Conservation (phyloP, 139 green algal species). For the Pseudopediastrum boryanum region DNA sequence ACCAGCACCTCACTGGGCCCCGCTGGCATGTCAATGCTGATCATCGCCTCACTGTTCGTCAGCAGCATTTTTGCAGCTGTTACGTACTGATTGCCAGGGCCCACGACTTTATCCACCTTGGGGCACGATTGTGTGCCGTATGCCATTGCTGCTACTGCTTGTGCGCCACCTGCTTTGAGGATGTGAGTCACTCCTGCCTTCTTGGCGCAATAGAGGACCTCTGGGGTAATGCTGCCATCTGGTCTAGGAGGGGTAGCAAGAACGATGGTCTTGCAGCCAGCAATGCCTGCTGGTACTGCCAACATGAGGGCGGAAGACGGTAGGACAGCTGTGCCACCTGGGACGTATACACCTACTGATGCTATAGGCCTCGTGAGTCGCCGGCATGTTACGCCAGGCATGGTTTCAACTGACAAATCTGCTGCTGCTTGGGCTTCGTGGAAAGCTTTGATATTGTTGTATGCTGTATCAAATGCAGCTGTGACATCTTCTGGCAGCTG, state of each 20-base stretch:
- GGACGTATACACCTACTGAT: slow-evolving; percentile 95
- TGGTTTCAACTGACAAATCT: slow-evolving; percentile 80
- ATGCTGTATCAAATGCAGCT: slow-evolving; percentile 93
- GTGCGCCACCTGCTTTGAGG: slow-evolving; percentile 93
- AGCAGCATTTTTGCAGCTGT: slow-evolving; percentile 94
- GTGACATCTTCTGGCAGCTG: slow-evolving; percentile 73
- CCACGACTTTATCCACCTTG: slow-evolving; percentile 94
- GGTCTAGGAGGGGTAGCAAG: slow-evolving; percentile 90
- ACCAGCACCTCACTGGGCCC: slow-evolving; percentile 91
- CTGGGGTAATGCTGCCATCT: slow-evolving; percentile 57
- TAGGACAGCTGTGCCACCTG: slow-evolving; percentile 95
- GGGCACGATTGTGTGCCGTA: slow-evolving; percentile 93
- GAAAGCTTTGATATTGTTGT: slow-evolving; percentile 94
- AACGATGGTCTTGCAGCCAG: slow-evolving; percentile 93
- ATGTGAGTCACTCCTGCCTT: slow-evolving; percentile 97
- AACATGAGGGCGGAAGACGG: slow-evolving; percentile 96
- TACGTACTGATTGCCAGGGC: slow-evolving; percentile 93
- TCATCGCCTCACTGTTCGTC: slow-evolving; percentile 92
- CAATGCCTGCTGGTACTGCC: slow-evolving; percentile 85
- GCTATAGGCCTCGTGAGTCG: slow-evolving; percentile 66
- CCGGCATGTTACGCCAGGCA: slow-evolving; percentile 92
- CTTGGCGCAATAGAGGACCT: slow-evolving; percentile 96
- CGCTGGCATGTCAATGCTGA: slow-evolving; percentile 97
- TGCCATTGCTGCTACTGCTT: slow-evolving; percentile 95
- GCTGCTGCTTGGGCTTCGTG: slow-evolving; percentile 85